These are phyloP conservation scores for Pichiaceae sp. DNA, from an alignment of 1,139 yeast species.

Conservation along the genomic window DNA sequence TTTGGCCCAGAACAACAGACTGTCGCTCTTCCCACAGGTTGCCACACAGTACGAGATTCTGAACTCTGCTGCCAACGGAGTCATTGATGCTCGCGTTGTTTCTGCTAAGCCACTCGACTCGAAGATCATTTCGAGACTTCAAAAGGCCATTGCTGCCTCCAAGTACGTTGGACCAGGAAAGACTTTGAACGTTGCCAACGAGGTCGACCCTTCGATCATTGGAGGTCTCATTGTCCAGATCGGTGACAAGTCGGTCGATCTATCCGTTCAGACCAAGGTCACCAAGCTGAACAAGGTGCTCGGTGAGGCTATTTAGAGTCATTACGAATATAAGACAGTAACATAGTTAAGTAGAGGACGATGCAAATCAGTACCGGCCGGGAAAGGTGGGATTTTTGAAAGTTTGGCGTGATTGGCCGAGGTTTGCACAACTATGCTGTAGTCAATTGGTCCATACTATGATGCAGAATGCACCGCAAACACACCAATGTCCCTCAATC, in stretches of 20 bases:
- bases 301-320: slow-evolving; percentile 61
- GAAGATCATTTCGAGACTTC: slow-evolving; percentile 71
- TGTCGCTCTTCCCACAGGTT: slow-evolving; percentile 58
- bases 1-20: slow-evolving; percentile 92
- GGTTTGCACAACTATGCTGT: no score
- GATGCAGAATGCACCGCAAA: no score
- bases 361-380: background rate
- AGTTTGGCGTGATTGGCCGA: background rate
- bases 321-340: background rate
- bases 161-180: slow-evolving; percentile 78
- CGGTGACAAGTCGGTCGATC: slow-evolving; percentile 94
- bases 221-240: slow-evolving; percentile 97
- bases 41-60: slow-evolving; percentile 67
- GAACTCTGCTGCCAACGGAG: slow-evolving; percentile 84
- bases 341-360: no score
- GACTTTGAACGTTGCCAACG: slow-evolving; percentile 76
- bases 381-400: background rate
- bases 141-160: slow-evolving; percentile 70
- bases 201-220: slow-evolving; percentile 79
- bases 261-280: slow-evolving; percentile 79
- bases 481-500: no score
- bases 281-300: slow-evolving; percentile 84
- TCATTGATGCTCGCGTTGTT: slow-evolving; percentile 89
- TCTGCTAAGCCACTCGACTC: slow-evolving; percentile 82
- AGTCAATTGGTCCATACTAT: no score